phyloP scores from a whole-genome alignment of 371 early-diverging fungal species.

The Chytridium lagenaria region DNA sequence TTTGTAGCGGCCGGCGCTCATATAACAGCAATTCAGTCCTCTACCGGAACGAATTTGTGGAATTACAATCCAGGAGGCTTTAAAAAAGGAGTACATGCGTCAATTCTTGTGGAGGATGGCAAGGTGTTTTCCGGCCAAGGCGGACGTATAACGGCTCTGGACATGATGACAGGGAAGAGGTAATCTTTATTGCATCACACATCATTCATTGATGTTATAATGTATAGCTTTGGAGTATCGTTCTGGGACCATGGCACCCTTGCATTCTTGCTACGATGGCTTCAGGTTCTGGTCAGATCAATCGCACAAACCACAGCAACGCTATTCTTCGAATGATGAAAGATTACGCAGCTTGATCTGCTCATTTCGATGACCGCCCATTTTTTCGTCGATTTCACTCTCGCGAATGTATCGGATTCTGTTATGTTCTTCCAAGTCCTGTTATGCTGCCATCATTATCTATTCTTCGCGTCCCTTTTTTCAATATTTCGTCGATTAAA shows the following conservation, averaged over 20 bases:
- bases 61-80: background rate
- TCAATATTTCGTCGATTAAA: too few relatives aligned
- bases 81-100: background rate
- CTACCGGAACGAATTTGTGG: slow-evolving; percentile 9
- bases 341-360: too few relatives aligned
- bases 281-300: background rate
- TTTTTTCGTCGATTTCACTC: too few relatives aligned
- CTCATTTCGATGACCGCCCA: too few relatives aligned
- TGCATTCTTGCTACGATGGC: slow-evolving; percentile 3
- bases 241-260: background rate
- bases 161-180: slow-evolving; percentile 12
- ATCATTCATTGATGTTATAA: background rate
- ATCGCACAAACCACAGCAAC: background rate
- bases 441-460: too few relatives aligned
- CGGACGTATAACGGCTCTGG: slow-evolving; percentile 10
- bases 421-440: too few relatives aligned
- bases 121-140: slow-evolving; percentile 7
- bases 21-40: background rate
- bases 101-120: background rate
- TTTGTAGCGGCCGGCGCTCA: slow-evolving; percentile 11
- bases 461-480: too few relatives aligned
- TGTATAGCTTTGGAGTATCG: background rate
- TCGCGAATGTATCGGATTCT: too few relatives aligned
- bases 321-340: background rate
- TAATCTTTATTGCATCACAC: background rate